A percentile compares a stretch with the other conserved stretches of the same genome.
Evolutionary conservation across 371 early-diverging fungal genomes (phyloP).

Genomic region (Dipsacomyces acuminosporus): DNA sequence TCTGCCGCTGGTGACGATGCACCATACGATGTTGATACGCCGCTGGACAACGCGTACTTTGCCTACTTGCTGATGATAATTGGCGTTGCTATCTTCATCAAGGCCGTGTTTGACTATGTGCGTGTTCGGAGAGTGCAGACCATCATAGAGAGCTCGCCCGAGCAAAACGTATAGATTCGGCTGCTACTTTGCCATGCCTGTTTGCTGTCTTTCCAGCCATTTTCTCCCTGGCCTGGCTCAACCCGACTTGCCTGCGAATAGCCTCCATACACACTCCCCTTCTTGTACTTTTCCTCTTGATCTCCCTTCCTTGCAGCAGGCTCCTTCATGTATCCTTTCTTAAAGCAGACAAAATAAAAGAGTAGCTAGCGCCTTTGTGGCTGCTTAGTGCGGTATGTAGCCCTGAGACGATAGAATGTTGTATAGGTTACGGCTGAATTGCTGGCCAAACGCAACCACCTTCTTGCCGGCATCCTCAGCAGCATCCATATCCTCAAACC

Average conservation of each 20-base stretch:
- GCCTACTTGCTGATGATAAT: conserved; percentile 47
- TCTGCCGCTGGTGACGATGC: conserved; percentile 1
- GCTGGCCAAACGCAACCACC: conserved; percentile 48
- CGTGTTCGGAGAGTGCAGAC: conserved; percentile 47
- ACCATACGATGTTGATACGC: conserved; percentile 29
- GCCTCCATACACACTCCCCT: too few species aligned
- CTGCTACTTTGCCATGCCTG: too few species aligned
- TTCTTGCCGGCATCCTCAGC: conserved; percentile 57
- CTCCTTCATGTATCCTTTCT: too few species aligned
- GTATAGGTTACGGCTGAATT: conserved; percentile 48
- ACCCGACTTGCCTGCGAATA: too few species aligned
- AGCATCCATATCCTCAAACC: conserved; percentile 64
- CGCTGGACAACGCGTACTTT: conserved; percentile 46
- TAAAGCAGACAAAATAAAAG: too few species aligned
- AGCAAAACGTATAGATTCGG: conserved; percentile 37
- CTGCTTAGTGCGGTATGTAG: conserved; percentile 9
- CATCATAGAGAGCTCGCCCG: conserved; percentile 49
- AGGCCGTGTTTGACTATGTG: conserved; percentile 44
- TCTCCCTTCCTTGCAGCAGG: too few species aligned
- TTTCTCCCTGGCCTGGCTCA: too few species aligned
- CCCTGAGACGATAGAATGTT: conserved; percentile 38
- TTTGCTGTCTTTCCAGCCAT: too few species aligned
- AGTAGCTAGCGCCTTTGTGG: background rate
- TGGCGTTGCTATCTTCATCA: conserved; percentile 45
- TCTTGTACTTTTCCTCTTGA: background rate